A percentile compares a stretch with the other conserved stretches of the same genome.
Conservation (phyloP, 139 green algal species). For the Haematococcus sp. region DNA sequence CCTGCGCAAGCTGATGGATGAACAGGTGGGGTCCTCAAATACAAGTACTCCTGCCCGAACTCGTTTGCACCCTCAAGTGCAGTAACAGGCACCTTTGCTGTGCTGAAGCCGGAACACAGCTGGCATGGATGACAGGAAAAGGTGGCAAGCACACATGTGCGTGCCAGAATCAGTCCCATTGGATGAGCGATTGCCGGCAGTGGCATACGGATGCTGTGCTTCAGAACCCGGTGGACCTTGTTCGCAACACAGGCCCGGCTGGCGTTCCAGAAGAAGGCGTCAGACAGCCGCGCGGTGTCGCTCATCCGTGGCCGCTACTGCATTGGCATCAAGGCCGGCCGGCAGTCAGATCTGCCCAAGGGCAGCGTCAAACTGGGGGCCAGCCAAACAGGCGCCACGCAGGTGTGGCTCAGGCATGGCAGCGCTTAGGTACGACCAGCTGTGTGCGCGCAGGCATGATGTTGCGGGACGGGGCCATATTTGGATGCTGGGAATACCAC, state of each 20-base stretch:
- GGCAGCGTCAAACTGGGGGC: constrained; percentile 39
- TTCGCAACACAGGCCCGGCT: constrained; percentile 34
- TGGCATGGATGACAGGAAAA: no score
- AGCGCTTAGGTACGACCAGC: background rate
- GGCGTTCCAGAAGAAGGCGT: constrained; percentile 43
- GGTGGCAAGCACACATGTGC: no score
- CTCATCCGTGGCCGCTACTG: constrained; percentile 39
- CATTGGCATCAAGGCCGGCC: constrained; percentile 38
- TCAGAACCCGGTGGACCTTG: no score
- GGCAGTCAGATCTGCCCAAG: constrained; percentile 68
- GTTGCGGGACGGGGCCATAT: no score
- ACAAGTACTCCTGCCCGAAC: no score
- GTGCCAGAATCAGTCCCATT: no score
- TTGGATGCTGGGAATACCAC: no score
- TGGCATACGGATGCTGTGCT: constrained; percentile 12
- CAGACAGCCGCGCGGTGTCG: constrained; percentile 46
- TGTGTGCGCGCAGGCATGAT: no score
- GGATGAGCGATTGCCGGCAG: no score
- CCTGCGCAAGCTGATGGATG: constrained; percentile 45
- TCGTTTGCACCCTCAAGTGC: no score
- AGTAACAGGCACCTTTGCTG: no score
- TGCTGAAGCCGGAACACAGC: no score
- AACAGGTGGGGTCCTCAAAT: background rate
- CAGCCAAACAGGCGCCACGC: constrained; percentile 59
- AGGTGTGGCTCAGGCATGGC: background rate